Percentiles rank a stretch among this genome's conserved stretches.
phyloP scores from a whole-genome alignment of 345 rosid genomes.

The Adansonia digitata region DNA sequence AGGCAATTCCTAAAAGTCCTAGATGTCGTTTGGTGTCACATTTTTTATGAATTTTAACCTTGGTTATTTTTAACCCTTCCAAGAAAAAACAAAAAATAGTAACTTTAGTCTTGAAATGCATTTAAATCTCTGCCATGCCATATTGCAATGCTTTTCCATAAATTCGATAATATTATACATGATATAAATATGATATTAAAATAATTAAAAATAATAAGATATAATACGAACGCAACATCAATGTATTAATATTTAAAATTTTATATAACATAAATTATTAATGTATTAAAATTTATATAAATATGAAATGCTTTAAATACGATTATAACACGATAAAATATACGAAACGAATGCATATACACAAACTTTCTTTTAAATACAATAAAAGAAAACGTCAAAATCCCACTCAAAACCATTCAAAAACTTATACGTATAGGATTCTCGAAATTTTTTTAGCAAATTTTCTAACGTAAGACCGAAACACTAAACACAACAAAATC shows the following conservation, averaged over 20 bases:
- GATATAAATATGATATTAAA: too few species aligned
- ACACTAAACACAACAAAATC: background rate
- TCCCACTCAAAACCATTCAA: slow-evolving; percentile 53
- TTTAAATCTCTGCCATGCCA: slow-evolving; percentile 20
- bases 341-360: too few species aligned
- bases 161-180: too few species aligned
- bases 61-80: slow-evolving; percentile 26
- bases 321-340: too few species aligned
- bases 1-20: slow-evolving; percentile 19
- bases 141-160: too few species aligned
- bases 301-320: too few species aligned
- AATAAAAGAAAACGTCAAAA: slow-evolving; percentile 53
- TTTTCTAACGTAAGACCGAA: slow-evolving; percentile 16
- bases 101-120: background rate
- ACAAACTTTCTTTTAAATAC: too few species aligned
- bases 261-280: too few species aligned
- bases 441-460: slow-evolving; percentile 24
- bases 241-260: too few species aligned
- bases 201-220: too few species aligned
- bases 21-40: slow-evolving; percentile 11
- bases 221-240: too few species aligned
- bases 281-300: too few species aligned
- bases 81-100: background rate
- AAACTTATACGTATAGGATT: background rate
- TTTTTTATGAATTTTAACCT: slow-evolving; percentile 14